phyloP scores from a whole-genome alignment of 1,284 basidiomycete species.

The Laetiporus sulphureus region DNA sequence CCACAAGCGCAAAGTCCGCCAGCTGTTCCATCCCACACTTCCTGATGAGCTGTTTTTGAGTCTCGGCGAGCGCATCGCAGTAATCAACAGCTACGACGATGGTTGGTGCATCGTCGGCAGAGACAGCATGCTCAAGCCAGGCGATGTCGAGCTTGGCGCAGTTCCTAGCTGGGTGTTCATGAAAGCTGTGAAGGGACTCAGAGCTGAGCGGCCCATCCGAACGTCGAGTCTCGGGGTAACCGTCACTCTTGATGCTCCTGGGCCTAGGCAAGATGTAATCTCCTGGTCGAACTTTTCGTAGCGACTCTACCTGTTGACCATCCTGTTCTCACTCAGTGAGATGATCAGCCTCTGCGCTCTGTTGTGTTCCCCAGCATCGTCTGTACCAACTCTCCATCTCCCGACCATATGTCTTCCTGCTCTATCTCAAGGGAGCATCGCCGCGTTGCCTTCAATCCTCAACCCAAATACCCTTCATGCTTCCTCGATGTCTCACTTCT shows the following conservation, averaged over 20 bases:
- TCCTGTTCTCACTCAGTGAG: too few relatives aligned
- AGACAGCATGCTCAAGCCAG: slow-evolving; percentile 38
- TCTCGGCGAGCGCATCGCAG: slow-evolving; percentile 49
- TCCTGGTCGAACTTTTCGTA: slow-evolving; percentile 66
- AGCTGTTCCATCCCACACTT: slow-evolving; percentile 58
- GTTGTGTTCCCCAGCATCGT: too few relatives aligned
- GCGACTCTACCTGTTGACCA: too few relatives aligned
- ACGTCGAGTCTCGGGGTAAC: slow-evolving; percentile 55
- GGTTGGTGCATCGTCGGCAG: slow-evolving; percentile 73
- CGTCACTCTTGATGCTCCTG: slow-evolving; percentile 39
- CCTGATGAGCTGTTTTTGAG: slow-evolving; percentile 61
- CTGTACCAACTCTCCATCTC: too few relatives aligned
- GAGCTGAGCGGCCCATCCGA: slow-evolving; percentile 55
- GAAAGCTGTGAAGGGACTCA: slow-evolving; percentile 50
- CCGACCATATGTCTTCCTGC: too few relatives aligned
- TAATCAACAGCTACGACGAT: slow-evolving; percentile 58
- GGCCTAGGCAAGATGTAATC: slow-evolving; percentile 42
- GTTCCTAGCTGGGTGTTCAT: slow-evolving; percentile 70
- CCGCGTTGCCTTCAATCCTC: too few relatives aligned
- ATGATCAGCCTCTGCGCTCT: too few relatives aligned
- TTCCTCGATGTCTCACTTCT: too few relatives aligned
- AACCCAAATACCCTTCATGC: too few relatives aligned
- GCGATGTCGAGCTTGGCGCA: slow-evolving; percentile 54
- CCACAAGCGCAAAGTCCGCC: slow-evolving; percentile 46
- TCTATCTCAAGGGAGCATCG: too few relatives aligned